Percentiles rank a stretch among this genome's conserved stretches.
phyloP scores from a whole-genome alignment of 2,329 filamentous ascomycete species.

The Emericellopsis cladophorae region DNA sequence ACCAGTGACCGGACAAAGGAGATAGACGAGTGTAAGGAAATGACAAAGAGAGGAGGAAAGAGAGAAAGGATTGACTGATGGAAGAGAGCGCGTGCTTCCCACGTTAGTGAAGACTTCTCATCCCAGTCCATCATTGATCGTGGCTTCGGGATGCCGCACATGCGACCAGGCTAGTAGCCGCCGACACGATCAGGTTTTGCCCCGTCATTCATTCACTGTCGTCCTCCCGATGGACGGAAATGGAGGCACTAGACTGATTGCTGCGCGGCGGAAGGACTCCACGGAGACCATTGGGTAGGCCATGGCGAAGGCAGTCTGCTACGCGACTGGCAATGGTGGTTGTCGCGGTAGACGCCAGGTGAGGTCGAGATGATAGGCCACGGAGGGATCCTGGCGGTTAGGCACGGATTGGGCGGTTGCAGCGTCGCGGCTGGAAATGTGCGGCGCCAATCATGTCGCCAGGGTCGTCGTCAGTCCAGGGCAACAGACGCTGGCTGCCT shows the following conservation, averaged over 20 bases:
- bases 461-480: not conserved
- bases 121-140: not conserved
- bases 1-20: constrained; percentile 1
- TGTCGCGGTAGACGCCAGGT: constrained; percentile 3
- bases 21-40: constrained; percentile 1
- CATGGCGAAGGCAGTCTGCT: not conserved
- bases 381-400: not conserved
- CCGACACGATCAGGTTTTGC: not conserved
- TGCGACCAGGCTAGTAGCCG: not conserved
- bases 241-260: not conserved
- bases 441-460: not conserved
- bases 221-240: not conserved
- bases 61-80: not conserved
- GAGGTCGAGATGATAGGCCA: constrained; percentile 3
- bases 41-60: not conserved
- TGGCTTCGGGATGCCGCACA: not conserved
- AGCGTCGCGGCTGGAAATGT: too few species aligned
- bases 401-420: not conserved
- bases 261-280: not conserved
- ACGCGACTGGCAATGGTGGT: not conserved
- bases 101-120: not conserved
- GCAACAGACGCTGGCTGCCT: not conserved
- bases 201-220: not conserved
- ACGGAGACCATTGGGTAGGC: not conserved
- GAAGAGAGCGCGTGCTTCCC: not conserved